Conservation (phyloP, 2,329 filamentous ascomycete species). For the Beauveria sp. region DNA sequence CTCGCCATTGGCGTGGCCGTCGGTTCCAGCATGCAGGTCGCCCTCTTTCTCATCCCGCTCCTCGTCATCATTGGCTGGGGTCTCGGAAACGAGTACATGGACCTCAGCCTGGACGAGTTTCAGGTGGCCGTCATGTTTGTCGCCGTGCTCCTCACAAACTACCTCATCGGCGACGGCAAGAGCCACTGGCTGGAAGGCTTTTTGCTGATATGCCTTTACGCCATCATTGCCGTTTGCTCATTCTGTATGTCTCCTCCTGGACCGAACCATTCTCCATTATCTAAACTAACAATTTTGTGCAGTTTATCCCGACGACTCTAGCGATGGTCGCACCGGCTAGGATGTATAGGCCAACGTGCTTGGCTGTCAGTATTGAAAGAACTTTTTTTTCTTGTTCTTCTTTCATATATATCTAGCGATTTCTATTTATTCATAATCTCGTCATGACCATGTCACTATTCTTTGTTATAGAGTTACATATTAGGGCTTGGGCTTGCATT, state of each 20-base stretch:
- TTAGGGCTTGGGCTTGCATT: neutral
- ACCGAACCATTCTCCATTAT: neutral
- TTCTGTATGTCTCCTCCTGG: conserved; percentile 42
- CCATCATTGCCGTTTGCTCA: conserved; percentile 67
- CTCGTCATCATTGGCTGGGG: conserved; percentile 74
- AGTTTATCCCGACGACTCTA: conserved; percentile 3
- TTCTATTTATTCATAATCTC: neutral
- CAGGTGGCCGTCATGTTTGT: conserved; percentile 82
- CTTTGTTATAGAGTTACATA: neutral
- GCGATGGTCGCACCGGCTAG: neutral
- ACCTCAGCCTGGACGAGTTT: conserved; percentile 79
- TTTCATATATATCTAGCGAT: neutral
- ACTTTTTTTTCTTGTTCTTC: neutral
- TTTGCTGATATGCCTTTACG: conserved; percentile 67
- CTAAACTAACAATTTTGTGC: neutral
- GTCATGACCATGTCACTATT: neutral
- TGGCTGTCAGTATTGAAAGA: neutral
- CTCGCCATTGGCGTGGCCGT: conserved; percentile 74
- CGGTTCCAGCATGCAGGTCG: conserved; percentile 73
- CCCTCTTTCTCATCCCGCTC: conserved; percentile 69
- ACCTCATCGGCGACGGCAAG: conserved; percentile 74
- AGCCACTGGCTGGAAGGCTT: conserved; percentile 78
- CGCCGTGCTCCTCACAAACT: conserved; percentile 76
- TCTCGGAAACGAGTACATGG: conserved; percentile 65
- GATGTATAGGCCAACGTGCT: neutral